A percentile compares a stretch with the other conserved stretches of the same genome.
Evolutionary conservation across 2,329 filamentous ascomycete species (phyloP).

Genomic region (Diaporthe eres): DNA sequence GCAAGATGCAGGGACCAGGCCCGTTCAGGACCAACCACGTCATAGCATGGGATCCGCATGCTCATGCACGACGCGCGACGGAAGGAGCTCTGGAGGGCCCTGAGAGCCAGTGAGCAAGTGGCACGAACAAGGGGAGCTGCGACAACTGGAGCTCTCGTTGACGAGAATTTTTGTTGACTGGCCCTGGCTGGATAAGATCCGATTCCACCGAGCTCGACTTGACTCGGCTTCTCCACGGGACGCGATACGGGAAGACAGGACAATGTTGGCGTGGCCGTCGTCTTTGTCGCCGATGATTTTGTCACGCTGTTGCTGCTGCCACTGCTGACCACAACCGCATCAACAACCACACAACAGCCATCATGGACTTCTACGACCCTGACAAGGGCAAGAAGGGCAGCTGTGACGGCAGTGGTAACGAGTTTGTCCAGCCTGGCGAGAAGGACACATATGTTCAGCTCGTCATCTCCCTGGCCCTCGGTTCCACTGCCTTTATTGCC

Average conservation of each 20-base stretch:
- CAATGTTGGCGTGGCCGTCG: constrained; percentile 17
- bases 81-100: constrained; percentile 31
- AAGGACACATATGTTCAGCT: constrained; percentile 75
- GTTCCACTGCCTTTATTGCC: constrained; percentile 77
- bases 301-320: constrained; percentile 9
- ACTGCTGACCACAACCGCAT: constrained; percentile 19
- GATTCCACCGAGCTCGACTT: neutral
- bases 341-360: constrained; percentile 20
- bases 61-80: constrained; percentile 18
- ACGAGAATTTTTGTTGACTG: constrained; percentile 31
- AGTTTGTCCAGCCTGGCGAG: constrained; percentile 52
- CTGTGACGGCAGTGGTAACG: constrained; percentile 44
- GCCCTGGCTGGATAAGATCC: neutral
- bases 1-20: constrained; percentile 29
- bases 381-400: constrained; percentile 35
- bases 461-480: constrained; percentile 78
- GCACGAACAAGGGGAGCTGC: constrained; percentile 23
- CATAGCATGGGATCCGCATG: constrained; percentile 37
- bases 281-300: constrained; percentile 14
- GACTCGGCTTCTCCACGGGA: neutral
- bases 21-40: constrained; percentile 36
- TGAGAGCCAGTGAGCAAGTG: constrained; percentile 10
- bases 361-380: constrained; percentile 36
- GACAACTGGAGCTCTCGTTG: constrained; percentile 16
- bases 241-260: constrained; percentile 1